phyloP scores from a whole-genome alignment of 2,329 filamentous ascomycete genomes.

The Neonectria sp. region DNA sequence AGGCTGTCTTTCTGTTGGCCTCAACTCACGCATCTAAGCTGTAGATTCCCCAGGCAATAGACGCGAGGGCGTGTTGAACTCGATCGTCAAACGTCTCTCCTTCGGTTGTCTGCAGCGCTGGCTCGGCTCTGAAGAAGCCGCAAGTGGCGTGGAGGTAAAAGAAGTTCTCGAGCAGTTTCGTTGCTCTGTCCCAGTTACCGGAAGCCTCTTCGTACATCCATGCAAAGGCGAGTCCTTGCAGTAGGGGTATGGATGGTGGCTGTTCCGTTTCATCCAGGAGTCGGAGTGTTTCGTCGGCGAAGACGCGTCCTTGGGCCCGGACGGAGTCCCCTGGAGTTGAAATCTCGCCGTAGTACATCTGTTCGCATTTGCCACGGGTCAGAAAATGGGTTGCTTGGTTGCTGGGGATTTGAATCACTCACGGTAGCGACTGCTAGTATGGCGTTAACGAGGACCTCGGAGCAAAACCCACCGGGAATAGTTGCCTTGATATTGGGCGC shows the following conservation, averaged over 20 bases:
- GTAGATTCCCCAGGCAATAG: conserved; percentile 43
- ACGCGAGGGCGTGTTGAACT: conserved; percentile 27
- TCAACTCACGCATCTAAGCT: conserved; percentile 40
- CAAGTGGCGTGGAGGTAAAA: not conserved
- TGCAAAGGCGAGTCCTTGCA: conserved; percentile 39
- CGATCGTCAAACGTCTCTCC: not conserved
- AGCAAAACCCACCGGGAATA: conserved; percentile 34
- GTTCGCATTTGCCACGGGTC: not conserved
- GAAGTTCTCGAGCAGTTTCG: not conserved
- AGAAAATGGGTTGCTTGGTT: not conserved
- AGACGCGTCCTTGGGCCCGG: not conserved
- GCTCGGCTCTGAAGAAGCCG: not conserved
- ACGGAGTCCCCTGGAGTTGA: too few species aligned
- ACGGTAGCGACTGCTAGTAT: conserved; percentile 42
- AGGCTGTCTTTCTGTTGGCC: too few species aligned
- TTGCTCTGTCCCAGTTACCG: conserved; percentile 20
- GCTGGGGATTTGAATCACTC: not conserved
- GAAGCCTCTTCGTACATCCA: conserved; percentile 35
- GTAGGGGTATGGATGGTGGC: conserved; percentile 23
- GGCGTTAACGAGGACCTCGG: conserved; percentile 42
- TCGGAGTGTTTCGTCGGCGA: conserved; percentile 27
- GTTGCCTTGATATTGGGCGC: not conserved
- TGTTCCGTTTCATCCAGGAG: conserved; percentile 14
- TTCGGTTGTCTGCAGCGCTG: not conserved
- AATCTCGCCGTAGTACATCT: not conserved